phyloP scores from a whole-genome alignment of 768 basidiomycete genomes.

The Phaeotremella fagi region DNA sequence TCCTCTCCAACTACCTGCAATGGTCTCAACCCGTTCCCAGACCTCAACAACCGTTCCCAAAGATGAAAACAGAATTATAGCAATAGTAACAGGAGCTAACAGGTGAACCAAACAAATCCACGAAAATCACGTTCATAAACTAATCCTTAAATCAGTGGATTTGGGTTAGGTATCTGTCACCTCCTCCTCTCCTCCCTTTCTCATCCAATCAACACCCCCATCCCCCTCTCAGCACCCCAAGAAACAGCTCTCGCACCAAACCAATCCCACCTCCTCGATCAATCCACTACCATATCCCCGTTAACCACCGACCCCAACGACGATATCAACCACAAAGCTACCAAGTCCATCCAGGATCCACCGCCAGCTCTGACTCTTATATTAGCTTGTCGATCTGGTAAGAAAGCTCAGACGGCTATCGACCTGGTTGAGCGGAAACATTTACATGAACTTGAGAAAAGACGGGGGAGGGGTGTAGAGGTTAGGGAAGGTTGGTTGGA shows the following conservation, averaged over 20 bases:
- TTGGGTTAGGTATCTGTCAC: constrained; percentile 46
- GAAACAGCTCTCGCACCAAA: constrained; percentile 20
- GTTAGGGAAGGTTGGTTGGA: constrained; percentile 38
- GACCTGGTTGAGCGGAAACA: constrained; percentile 25
- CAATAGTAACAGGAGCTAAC: constrained; percentile 48
- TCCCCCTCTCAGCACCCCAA: constrained; percentile 21
- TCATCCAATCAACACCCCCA: constrained; percentile 17
- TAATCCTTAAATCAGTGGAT: constrained; percentile 30
- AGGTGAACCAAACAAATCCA: constrained; percentile 24
- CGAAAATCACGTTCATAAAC: background rate
- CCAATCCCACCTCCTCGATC: constrained; percentile 1
- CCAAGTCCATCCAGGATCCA: constrained; percentile 4
- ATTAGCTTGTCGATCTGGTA: constrained; percentile 42
- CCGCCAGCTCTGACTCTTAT: constrained; percentile 45
- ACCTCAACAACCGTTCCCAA: background rate
- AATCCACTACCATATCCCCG: constrained; percentile 7
- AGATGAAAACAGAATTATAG: constrained; percentile 40
- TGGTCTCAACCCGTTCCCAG: constrained; percentile 23
- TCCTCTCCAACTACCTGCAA: too few species aligned
- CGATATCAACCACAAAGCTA: background rate
- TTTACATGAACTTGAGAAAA: constrained; percentile 20
- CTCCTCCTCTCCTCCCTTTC: constrained; percentile 43
- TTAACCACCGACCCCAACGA: background rate
- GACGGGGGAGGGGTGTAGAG: constrained; percentile 20
- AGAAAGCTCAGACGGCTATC: constrained; percentile 32